Percentiles rank a stretch among this genome's conserved stretches.
These are phyloP conservation scores for Trametes maxima DNA, from an alignment of 768 basidiomycete species.

Conservation along the genomic window DNA sequence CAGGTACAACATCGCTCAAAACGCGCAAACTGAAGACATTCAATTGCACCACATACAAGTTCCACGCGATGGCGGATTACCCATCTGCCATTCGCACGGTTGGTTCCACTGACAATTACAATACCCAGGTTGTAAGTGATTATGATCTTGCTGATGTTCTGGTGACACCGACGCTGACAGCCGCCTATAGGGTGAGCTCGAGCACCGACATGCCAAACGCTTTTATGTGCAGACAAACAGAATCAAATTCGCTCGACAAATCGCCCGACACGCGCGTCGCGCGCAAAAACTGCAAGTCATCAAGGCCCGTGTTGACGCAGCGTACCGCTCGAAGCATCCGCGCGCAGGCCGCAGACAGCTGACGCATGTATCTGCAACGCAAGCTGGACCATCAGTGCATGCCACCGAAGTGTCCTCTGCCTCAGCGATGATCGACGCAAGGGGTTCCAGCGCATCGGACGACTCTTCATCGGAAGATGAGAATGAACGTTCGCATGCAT, in stretches of 20 bases:
- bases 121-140: slow-evolving; percentile 32
- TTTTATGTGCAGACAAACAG: slow-evolving; percentile 43
- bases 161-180: not conserved
- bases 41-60: slow-evolving; percentile 31
- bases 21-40: slow-evolving; percentile 7
- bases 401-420: no score
- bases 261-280: slow-evolving; percentile 32
- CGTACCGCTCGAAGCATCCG: no score
- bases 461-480: no score
- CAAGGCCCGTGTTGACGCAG: slow-evolving; percentile 11
- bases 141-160: not conserved
- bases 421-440: no score
- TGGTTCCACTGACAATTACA: slow-evolving; percentile 31
- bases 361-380: no score
- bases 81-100: slow-evolving; percentile 5
- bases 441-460: no score
- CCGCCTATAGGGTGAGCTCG: slow-evolving; percentile 38
- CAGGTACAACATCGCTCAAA: not conserved
- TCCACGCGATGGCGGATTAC: slow-evolving; percentile 30
- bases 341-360: no score
- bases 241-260: slow-evolving; percentile 31
- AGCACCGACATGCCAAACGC: slow-evolving; percentile 41
- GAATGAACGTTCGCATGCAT: no score
- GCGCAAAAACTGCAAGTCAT: slow-evolving; percentile 25
- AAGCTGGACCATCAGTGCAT: no score